phyloP scores from a whole-genome alignment of 345 rosid species.

The Populus davidiana region DNA sequence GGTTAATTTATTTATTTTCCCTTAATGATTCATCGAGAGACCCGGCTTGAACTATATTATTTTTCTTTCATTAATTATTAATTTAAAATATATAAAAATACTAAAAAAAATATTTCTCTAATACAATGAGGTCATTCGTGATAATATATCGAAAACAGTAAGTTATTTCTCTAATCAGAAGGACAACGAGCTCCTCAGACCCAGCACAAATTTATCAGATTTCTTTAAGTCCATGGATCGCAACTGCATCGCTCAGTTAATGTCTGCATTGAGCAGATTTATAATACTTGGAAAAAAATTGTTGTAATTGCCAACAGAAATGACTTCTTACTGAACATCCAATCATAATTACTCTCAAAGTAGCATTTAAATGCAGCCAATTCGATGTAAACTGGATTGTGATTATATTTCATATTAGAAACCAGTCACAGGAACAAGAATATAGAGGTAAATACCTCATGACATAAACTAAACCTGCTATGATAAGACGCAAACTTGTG shows the following conservation, averaged over 20 bases:
- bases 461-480: not conserved
- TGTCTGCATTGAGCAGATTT: not conserved
- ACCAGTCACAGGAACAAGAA: conserved; percentile 10
- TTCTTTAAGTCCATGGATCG: not conserved
- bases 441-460: conserved; percentile 5
- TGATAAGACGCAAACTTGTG: conserved; percentile 2
- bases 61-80: too few species aligned
- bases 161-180: too few species aligned
- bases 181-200: too few species aligned
- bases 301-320: too few species aligned
- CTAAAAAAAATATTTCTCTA: too few species aligned
- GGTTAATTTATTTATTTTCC: too few species aligned
- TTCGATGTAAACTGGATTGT: not conserved
- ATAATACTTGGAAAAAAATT: too few species aligned
- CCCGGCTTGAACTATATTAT: too few species aligned
- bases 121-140: too few species aligned
- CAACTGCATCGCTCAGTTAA: not conserved
- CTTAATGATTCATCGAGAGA: too few species aligned
- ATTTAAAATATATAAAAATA: too few species aligned
- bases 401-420: not conserved
- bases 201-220: not conserved
- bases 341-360: not conserved
- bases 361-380: not conserved
- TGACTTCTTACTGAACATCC: not conserved
- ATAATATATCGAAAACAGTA: too few species aligned